phyloP scores from a whole-genome alignment of 495 filamentous ascomycete genomes.

The Xylaria telfairii region DNA sequence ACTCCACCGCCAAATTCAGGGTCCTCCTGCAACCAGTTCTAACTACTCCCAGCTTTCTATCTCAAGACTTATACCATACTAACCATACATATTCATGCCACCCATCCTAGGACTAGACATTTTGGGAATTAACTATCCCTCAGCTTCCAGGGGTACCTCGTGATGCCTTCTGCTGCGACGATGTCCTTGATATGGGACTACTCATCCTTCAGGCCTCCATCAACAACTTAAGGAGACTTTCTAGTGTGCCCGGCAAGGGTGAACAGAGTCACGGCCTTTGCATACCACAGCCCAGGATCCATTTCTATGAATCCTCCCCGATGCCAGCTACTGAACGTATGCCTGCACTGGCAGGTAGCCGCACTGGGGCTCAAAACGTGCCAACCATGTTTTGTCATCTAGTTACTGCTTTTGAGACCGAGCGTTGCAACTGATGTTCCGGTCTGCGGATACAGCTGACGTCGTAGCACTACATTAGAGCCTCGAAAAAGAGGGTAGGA shows the following conservation, averaged over 20 bases:
- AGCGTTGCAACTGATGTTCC: constrained; percentile 21
- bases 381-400: constrained; percentile 22
- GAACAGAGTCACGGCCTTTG: constrained; percentile 9
- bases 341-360: constrained; percentile 25
- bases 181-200: constrained; percentile 15
- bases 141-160: constrained; percentile 15
- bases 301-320: constrained; percentile 25
- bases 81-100: constrained; percentile 11
- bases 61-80: constrained; percentile 2
- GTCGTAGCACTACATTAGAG: constrained; percentile 27
- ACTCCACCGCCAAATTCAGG: background rate
- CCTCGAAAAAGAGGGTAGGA: constrained; percentile 26
- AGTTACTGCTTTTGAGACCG: constrained; percentile 11
- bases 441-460: constrained; percentile 28
- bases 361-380: constrained; percentile 21
- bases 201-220: constrained; percentile 19
- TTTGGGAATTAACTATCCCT: constrained; percentile 9
- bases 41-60: constrained; percentile 5
- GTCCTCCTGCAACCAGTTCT: background rate
- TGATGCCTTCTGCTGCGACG: constrained; percentile 9
- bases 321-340: constrained; percentile 7
- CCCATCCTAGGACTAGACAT: constrained; percentile 3
- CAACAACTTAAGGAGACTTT: background rate
- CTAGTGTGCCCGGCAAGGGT: constrained; percentile 14
- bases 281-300: constrained; percentile 11